Conservation (phyloP, 2,329 filamentous ascomycete species). For the Magnaporthales sp. region DNA sequence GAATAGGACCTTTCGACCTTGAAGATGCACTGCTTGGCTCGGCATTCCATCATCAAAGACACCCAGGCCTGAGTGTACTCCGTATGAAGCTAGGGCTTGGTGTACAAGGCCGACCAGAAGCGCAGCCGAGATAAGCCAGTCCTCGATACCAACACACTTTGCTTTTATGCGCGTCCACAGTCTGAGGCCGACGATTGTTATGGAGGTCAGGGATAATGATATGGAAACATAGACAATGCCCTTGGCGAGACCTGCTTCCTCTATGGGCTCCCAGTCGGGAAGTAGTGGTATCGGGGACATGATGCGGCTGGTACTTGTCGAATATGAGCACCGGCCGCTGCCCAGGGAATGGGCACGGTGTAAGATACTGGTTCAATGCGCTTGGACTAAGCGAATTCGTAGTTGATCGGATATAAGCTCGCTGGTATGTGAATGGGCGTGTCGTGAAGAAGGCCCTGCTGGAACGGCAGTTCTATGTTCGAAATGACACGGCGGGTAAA, state of each 20-base stretch:
- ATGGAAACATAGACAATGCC: not conserved
- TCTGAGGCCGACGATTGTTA: not conserved
- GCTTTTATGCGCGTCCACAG: not conserved
- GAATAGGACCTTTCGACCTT: not conserved
- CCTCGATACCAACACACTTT: not conserved
- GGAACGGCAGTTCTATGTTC: not conserved
- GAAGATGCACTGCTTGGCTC: not conserved
- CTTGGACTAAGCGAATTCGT: not conserved
- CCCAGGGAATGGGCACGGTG: not conserved
- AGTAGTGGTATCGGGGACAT: not conserved
- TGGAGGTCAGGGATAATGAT: not conserved
- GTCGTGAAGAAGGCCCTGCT: not conserved
- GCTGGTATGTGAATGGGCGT: not conserved
- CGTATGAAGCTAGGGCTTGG: not conserved
- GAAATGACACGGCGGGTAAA: not conserved
- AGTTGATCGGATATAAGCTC: not conserved
- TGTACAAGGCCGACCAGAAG: not conserved
- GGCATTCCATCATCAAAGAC: not conserved
- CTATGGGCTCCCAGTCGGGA: not conserved
- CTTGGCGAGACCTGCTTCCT: not conserved
- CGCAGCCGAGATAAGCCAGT: not conserved
- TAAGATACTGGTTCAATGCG: not conserved
- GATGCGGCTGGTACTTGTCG: not conserved
- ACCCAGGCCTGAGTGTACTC: not conserved
- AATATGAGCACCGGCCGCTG: not conserved